Evolutionary conservation across 2,329 filamentous ascomycete species (phyloP).

Genomic region (Plenodomus tracheiphilus): DNA sequence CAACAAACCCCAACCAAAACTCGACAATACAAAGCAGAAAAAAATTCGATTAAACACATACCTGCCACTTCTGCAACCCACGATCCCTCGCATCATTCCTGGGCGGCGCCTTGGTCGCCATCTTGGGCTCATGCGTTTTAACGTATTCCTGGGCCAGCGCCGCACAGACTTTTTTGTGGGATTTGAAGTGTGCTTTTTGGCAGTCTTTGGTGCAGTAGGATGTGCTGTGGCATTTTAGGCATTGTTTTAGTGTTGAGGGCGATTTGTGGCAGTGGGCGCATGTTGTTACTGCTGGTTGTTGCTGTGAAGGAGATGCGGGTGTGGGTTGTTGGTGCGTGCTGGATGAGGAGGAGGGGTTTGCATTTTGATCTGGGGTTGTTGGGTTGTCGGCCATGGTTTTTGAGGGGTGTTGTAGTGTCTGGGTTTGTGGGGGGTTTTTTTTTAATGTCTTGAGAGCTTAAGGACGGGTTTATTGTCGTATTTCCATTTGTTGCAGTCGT

Average conservation of each 20-base stretch:
- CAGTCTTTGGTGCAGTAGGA: conserved; percentile 47
- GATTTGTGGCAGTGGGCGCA: conserved; percentile 33
- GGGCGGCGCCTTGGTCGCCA: conserved; percentile 40
- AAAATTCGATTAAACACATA: conserved; percentile 6
- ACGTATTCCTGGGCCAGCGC: conserved; percentile 44
- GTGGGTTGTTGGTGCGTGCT: background rate
- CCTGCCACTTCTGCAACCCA: conserved; percentile 48
- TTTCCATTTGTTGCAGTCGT: background rate
- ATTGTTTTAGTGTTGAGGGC: conserved; percentile 36
- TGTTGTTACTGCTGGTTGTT: too few relatives aligned
- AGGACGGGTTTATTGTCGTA: too few relatives aligned
- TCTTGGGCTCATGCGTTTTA: conserved; percentile 44
- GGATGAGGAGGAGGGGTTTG: conserved; percentile 4
- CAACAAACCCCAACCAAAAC: too few relatives aligned
- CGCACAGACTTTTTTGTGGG: conserved; percentile 48
- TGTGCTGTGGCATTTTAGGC: conserved; percentile 45
- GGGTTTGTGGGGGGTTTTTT: background rate
- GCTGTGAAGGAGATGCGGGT: conserved; percentile 9
- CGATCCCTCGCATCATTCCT: conserved; percentile 37
- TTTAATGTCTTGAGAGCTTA: too few relatives aligned
- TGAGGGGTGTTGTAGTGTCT: background rate
- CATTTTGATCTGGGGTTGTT: background rate
- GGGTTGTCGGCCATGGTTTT: background rate
- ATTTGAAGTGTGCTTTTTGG: conserved; percentile 45
- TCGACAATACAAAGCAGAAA: too few relatives aligned